Conservation (phyloP, 257 asterid species). For the Solanum clarkiae region DNA sequence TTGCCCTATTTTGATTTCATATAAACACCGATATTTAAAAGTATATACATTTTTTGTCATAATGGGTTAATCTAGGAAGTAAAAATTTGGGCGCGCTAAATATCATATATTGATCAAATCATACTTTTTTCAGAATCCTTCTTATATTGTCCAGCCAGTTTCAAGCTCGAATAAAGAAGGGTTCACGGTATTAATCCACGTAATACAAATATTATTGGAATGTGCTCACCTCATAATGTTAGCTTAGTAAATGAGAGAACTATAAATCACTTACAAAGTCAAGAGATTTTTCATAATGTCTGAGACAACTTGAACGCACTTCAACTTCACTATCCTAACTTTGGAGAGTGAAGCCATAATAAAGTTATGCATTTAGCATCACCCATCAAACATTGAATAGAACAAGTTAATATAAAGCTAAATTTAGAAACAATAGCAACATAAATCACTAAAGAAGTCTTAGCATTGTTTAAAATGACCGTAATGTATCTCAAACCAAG, state of each 20-base stretch:
- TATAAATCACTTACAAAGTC: not conserved
- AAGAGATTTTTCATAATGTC: not conserved
- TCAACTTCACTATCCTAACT: not conserved
- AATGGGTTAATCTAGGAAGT: not conserved
- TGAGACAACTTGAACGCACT: conserved; percentile 4
- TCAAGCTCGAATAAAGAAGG: not conserved
- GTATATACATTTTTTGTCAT: not conserved
- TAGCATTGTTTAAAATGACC: not conserved
- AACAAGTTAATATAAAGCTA: not conserved
- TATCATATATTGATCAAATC: not conserved
- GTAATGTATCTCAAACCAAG: not conserved
- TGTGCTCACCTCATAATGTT: not conserved
- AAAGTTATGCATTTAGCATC: not conserved
- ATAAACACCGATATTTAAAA: not conserved
- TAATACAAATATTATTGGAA: not conserved
- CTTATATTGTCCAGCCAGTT: not conserved
- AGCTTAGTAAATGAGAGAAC: not conserved
- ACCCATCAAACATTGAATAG: not conserved
- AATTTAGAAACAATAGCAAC: not conserved
- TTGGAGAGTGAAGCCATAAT: not conserved
- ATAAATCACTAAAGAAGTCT: not conserved
- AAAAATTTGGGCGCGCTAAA: not conserved
- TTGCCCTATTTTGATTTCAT: not conserved
- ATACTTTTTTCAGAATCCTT: not conserved
- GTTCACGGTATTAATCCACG: not conserved